phyloP scores from a whole-genome alignment of 768 basidiomycete genomes.

The Asterophora parasitica region DNA sequence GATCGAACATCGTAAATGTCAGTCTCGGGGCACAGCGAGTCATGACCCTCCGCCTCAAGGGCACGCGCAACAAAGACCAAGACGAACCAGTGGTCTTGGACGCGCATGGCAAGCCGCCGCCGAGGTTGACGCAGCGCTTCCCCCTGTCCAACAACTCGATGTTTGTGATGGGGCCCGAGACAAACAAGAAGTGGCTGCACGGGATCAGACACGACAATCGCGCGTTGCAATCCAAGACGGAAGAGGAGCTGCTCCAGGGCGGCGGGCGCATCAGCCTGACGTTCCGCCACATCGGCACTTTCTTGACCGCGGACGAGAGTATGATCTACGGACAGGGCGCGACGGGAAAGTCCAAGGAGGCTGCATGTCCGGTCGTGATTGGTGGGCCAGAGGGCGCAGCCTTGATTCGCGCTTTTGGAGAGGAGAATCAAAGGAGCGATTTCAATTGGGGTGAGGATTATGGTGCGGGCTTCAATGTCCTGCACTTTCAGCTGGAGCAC shows the following conservation, averaged over 20 bases:
- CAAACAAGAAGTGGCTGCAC: constrained; percentile 74
- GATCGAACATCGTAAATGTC: constrained; percentile 75
- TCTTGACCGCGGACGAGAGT: constrained; percentile 45
- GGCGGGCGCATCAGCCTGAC: constrained; percentile 77
- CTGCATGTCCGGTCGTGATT: constrained; percentile 49
- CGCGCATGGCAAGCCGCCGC: not conserved
- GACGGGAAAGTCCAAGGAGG: constrained; percentile 51
- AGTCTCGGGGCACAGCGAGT: constrained; percentile 73
- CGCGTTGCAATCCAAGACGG: constrained; percentile 44
- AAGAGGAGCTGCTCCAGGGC: constrained; percentile 39
- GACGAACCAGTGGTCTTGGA: not conserved
- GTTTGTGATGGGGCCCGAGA: constrained; percentile 73
- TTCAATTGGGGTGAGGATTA: constrained; percentile 70
- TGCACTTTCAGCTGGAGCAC: constrained; percentile 40
- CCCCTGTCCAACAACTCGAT: constrained; percentile 78
- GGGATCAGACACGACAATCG: constrained; percentile 76
- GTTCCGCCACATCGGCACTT: constrained; percentile 76
- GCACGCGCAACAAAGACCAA: constrained; percentile 22
- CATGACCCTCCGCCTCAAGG: constrained; percentile 72
- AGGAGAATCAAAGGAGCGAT: constrained; percentile 63
- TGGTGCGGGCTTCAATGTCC: constrained; percentile 64
- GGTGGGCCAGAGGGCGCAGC: constrained; percentile 43
- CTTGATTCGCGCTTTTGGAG: constrained; percentile 62
- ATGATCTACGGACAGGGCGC: constrained; percentile 74
- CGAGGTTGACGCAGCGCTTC: constrained; percentile 48